Evolutionary conservation across 202 grass and related monocot species (phyloP), one percentile per base, ranked within the genome.

Genomic region (Zizania palustris): DNA sequence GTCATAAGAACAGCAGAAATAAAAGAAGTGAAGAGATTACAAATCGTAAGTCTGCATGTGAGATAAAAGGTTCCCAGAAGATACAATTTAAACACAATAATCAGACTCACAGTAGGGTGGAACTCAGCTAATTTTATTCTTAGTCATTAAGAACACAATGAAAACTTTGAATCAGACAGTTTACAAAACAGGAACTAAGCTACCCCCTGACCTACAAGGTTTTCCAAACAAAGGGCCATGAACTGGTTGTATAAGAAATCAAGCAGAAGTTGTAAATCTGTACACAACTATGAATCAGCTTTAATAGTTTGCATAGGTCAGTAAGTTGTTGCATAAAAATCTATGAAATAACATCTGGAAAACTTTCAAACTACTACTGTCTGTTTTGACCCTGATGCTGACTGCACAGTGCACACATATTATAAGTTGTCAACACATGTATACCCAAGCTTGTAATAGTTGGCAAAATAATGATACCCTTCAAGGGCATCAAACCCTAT

Each of bases 1-100:
- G 6, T 79, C n/a, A 85, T 41, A 76, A 84, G 16, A 69, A 82
- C 44, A 84, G 21, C 78, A 62, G 36, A 41, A 79, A 62, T 72
- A 77, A 74, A 72, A 77, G 74, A 35, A 34, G n/a, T 58, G 72
- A 72, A n/a, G 19, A 87, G 39, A 45, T 49, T 59, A 62, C 61
- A 74, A 71, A 7, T 46, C 67, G 68, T 56, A 42, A 74, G 60
- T 37, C 67, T 71, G 71, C 9, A 76, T 3, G 20, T 20, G 37
- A 71, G 55, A 72, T 48, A 62, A 64, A 4, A 55, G 79, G 46
- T 57, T 63, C 53, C 7, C 28, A 42, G 10, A 22, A 54, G 66
- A 84, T 51, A 64, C 5, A 58, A 39, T 41, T 74, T 44, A 65
- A 67, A 14, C 9, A 20, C 5, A 34, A 8, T 38, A 78, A 45